These are phyloP conservation scores for Tolypocladium endophyticum DNA, from an alignment of 2,329 filamentous ascomycete genomes.

Conservation along the genomic window DNA sequence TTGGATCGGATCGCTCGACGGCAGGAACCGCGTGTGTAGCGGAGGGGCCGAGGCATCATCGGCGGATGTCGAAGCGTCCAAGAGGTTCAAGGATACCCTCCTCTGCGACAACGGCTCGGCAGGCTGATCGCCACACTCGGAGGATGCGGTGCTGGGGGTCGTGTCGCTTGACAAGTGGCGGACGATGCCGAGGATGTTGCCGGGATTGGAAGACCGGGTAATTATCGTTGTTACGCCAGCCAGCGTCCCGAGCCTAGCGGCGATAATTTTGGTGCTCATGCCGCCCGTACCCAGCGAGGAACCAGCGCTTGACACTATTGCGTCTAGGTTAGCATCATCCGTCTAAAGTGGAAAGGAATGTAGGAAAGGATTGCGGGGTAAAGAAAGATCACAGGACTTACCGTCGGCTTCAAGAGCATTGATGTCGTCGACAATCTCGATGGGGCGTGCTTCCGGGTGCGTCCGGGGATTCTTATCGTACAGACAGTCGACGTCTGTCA, in stretches of 20 bases:
- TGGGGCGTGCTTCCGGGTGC: slow-evolving; percentile 75
- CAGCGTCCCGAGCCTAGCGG: slow-evolving; percentile 82
- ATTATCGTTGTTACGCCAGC: slow-evolving; percentile 95
- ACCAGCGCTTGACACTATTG: slow-evolving; percentile 81
- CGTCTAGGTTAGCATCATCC: slow-evolving; percentile 7
- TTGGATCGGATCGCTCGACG: slow-evolving; percentile 71
- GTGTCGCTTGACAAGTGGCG: slow-evolving; percentile 54
- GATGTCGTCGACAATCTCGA: slow-evolving; percentile 89
- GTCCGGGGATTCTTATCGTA: slow-evolving; percentile 92
- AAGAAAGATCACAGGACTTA: slow-evolving; percentile 19
- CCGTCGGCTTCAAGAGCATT: slow-evolving; percentile 70
- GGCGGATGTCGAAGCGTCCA: slow-evolving; percentile 10
- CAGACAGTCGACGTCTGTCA: slow-evolving; percentile 97
- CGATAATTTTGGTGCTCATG: slow-evolving; percentile 96
- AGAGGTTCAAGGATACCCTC: slow-evolving; percentile 29
- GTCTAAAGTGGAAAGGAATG: not conserved
- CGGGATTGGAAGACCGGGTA: slow-evolving; percentile 84
- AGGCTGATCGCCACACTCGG: slow-evolving; percentile 13
- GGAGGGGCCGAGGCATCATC: slow-evolving; percentile 26
- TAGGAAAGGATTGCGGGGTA: too few species aligned
- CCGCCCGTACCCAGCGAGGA: slow-evolving; percentile 87
- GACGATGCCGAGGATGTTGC: slow-evolving; percentile 83
- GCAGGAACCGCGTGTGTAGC: slow-evolving; percentile 86
- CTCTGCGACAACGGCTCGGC: slow-evolving; percentile 27
- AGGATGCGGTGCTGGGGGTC: slow-evolving; percentile 1